These are phyloP conservation scores for Rhexocercosporidium sp. DNA, from an alignment of 2,329 filamentous ascomycete genomes.

Conservation along the genomic window DNA sequence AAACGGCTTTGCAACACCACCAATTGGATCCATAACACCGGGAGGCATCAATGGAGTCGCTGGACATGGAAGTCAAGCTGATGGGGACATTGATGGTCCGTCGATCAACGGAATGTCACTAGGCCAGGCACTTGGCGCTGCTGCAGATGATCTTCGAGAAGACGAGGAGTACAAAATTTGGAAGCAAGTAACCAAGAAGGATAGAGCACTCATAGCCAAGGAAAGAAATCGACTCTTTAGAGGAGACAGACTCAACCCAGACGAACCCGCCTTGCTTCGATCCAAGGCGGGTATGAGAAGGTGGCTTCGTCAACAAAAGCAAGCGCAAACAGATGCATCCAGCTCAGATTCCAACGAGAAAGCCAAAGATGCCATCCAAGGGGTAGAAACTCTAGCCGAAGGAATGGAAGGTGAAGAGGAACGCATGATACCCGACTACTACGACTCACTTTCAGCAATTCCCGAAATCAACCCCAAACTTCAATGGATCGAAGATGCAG, in stretches of 20 bases:
- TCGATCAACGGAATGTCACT: conserved; percentile 70
- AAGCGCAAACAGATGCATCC: conserved; percentile 58
- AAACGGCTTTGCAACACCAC: conserved; percentile 86
- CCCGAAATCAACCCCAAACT: conserved; percentile 81
- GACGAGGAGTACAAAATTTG: conserved; percentile 97
- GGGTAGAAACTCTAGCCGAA: conserved; percentile 83
- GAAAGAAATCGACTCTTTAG: conserved; percentile 87
- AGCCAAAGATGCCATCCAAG: conserved; percentile 53
- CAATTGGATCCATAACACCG: conserved; percentile 77
- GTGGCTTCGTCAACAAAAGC: conserved; percentile 80
- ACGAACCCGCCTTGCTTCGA: conserved; percentile 85
- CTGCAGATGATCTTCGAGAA: conserved; percentile 77
- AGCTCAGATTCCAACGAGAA: conserved; percentile 50
- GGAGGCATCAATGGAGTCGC: conserved; percentile 70
- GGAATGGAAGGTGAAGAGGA: conserved; percentile 88
- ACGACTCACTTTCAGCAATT: conserved; percentile 83
- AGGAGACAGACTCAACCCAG: conserved; percentile 80
- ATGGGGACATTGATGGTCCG: conserved; percentile 82
- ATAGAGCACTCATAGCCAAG: conserved; percentile 83
- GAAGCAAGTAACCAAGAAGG: conserved; percentile 99
- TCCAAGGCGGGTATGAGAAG: conserved; percentile 88
- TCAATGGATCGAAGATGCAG: conserved; percentile 86
- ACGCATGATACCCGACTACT: conserved; percentile 89
- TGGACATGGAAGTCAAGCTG: conserved; percentile 73
- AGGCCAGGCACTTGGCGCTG: conserved; percentile 67